These are phyloP conservation scores for Chalciporus sphaerocephalus DNA, from an alignment of 768 basidiomycete genomes.

Conservation along the genomic window DNA sequence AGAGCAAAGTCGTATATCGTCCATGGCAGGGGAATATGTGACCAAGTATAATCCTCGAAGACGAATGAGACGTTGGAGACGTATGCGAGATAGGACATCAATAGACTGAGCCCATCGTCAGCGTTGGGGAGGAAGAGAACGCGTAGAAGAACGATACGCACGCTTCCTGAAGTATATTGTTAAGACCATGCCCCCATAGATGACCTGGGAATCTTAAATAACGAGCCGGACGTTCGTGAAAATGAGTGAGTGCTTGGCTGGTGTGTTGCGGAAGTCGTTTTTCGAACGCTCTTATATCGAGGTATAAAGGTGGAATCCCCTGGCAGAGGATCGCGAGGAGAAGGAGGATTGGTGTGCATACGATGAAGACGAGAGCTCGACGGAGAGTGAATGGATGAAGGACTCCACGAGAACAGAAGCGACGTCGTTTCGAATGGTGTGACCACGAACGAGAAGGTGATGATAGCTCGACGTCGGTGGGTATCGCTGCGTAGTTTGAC, in stretches of 20 bases:
- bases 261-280: slow-evolving; percentile 38
- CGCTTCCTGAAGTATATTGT: slow-evolving; percentile 61
- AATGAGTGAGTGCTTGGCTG: slow-evolving; percentile 11
- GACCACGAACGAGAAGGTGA: background rate
- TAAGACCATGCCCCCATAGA: slow-evolving; percentile 58
- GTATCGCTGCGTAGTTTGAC: slow-evolving; percentile 12
- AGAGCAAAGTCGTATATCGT: slow-evolving; percentile 52
- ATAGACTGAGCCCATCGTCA: slow-evolving; percentile 31
- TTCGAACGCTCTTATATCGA: slow-evolving; percentile 35
- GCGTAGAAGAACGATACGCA: slow-evolving; percentile 27
- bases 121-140: background rate
- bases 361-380: slow-evolving; percentile 24
- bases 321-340: slow-evolving; percentile 30
- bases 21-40: slow-evolving; percentile 49
- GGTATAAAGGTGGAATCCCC: slow-evolving; percentile 39
- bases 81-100: slow-evolving; percentile 52
- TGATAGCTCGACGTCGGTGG: slow-evolving; percentile 1
- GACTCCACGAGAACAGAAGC: slow-evolving; percentile 10
- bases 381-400: slow-evolving; percentile 22
- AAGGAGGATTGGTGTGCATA: slow-evolving; percentile 20
- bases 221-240: slow-evolving; percentile 10
- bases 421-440: slow-evolving; percentile 7
- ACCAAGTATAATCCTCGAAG: slow-evolving; percentile 63
- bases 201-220: slow-evolving; percentile 53
- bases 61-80: slow-evolving; percentile 50